phyloP scores from a whole-genome alignment of 495 filamentous ascomycete species.

The Podospora sp. region DNA sequence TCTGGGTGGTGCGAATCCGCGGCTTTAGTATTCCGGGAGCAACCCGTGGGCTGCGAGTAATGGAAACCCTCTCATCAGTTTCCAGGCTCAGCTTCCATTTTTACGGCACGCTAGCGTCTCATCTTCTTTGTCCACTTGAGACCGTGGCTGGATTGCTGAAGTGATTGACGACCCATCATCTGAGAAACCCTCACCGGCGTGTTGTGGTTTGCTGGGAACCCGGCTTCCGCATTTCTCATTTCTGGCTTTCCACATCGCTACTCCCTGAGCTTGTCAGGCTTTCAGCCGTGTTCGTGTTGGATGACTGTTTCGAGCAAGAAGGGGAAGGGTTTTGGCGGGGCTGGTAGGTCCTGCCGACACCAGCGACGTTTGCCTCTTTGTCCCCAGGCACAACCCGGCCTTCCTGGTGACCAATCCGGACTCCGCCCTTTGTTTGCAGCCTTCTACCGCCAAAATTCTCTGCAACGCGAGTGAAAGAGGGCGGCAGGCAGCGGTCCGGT shows the following conservation, averaged over 20 bases:
- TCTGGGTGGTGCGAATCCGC: slow-evolving; percentile 9
- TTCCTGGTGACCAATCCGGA: background rate
- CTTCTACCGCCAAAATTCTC: slow-evolving; percentile 5
- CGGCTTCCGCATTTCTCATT: slow-evolving; percentile 11
- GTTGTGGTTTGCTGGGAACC: slow-evolving; percentile 6
- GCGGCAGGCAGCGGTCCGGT: slow-evolving; percentile 10
- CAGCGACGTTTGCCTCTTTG: slow-evolving; percentile 9
- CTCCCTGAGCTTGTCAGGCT: slow-evolving; percentile 5
- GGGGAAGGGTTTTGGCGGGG: slow-evolving; percentile 8
- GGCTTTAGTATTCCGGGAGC: slow-evolving; percentile 8
- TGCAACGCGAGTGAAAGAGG: slow-evolving; percentile 11
- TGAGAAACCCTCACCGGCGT: slow-evolving; percentile 10
- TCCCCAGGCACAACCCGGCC: slow-evolving; percentile 10
- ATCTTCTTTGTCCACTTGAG: slow-evolving; percentile 4
- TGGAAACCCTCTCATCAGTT: slow-evolving; percentile 8
- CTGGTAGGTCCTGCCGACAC: slow-evolving; percentile 8
- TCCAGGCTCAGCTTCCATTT: slow-evolving; percentile 9
- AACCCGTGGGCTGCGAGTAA: slow-evolving; percentile 5
- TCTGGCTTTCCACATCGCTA: slow-evolving; percentile 11
- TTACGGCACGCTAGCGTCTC: slow-evolving; percentile 9
- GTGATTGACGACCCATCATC: slow-evolving; percentile 4
- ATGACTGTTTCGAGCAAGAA: slow-evolving; percentile 6
- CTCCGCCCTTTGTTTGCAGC: slow-evolving; percentile 11
- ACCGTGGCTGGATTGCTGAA: slow-evolving; percentile 8
- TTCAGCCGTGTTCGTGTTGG: slow-evolving; percentile 7